Evolutionary conservation across 805 yeast genomes (phyloP).

Genomic region (Candida namnaoensis): DNA sequence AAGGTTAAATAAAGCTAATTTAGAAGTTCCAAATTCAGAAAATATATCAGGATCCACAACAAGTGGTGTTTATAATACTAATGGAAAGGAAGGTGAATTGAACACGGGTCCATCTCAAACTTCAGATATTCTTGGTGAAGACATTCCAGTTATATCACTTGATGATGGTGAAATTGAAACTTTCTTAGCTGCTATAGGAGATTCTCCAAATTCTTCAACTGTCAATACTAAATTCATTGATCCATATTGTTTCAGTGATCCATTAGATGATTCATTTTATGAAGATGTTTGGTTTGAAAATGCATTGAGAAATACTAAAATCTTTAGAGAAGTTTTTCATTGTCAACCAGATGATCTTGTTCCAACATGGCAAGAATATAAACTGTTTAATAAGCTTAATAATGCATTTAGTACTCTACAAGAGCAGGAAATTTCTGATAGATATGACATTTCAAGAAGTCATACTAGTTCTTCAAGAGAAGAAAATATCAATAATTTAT

Average conservation of each 20-base stretch:
- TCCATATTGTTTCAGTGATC: slow-evolving; percentile 87
- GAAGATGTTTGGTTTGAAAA: slow-evolving; percentile 80
- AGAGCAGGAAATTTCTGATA: slow-evolving; percentile 16
- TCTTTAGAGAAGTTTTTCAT: slow-evolving; percentile 81
- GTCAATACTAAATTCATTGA: slow-evolving; percentile 48
- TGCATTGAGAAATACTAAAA: slow-evolving; percentile 75
- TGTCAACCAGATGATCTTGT: slow-evolving; percentile 94
- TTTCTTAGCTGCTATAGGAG: slow-evolving; percentile 27
- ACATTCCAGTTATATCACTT: slow-evolving; percentile 33
- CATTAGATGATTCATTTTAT: slow-evolving; percentile 70
- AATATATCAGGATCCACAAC: no score
- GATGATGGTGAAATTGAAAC: slow-evolving; percentile 33
- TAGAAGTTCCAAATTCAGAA: no score
- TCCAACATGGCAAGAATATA: slow-evolving; percentile 85
- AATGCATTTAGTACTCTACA: slow-evolving; percentile 41
- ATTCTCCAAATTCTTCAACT: slow-evolving; percentile 23
- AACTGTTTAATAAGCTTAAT: slow-evolving; percentile 51
- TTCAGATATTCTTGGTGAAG: slow-evolving; percentile 7
- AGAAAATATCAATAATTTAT: no score
- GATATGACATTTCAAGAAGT: not conserved
- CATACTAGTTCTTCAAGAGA: not conserved
- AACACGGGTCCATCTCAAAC: no score
- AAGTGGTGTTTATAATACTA: no score
- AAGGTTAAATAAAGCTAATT: no score
- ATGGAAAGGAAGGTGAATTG: no score